Percentiles rank a stretch among this genome's conserved stretches.
These are phyloP conservation scores for Fusarium sacchari DNA, from an alignment of 2,329 filamentous ascomycete species.

Conservation along the genomic window DNA sequence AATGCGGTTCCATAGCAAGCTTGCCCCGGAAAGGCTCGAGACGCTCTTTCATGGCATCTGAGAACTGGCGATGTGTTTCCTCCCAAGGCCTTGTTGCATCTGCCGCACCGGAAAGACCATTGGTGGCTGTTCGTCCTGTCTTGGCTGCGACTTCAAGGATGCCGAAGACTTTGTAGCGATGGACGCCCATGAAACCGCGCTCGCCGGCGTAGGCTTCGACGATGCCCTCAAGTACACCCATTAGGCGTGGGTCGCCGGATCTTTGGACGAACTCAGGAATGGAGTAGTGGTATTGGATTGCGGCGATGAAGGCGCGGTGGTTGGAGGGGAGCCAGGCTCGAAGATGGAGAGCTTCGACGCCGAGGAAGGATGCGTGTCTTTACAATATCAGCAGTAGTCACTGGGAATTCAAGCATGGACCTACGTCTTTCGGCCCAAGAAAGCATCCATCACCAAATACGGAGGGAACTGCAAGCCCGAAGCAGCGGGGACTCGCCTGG, in stretches of 20 bases:
- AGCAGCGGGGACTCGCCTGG: conserved; percentile 60
- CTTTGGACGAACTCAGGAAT: conserved; percentile 63
- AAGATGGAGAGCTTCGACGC: conserved; percentile 62
- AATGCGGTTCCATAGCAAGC: conserved; percentile 59
- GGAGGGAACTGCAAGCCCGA: conserved; percentile 63
- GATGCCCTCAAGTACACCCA: conserved; percentile 64
- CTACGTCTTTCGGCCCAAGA: conserved; percentile 58
- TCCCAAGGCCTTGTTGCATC: conserved; percentile 45
- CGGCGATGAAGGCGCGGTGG: conserved; percentile 63
- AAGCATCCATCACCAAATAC: conserved; percentile 65
- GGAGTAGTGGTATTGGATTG: conserved; percentile 64
- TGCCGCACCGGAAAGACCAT: conserved; percentile 59
- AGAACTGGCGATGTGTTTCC: conserved; percentile 35
- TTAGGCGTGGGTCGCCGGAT: conserved; percentile 60
- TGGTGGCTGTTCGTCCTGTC: conserved; percentile 62
- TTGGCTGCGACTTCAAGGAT: conserved; percentile 65
- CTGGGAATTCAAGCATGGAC: accelerated
- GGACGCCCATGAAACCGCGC: conserved; percentile 65
- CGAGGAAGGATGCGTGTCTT: conserved; percentile 56
- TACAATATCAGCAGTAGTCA: conserved; percentile 46
- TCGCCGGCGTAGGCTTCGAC: conserved; percentile 66
- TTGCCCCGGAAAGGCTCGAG: conserved; percentile 53
- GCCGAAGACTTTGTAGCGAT: conserved; percentile 67
- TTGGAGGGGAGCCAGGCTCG: conserved; percentile 65
- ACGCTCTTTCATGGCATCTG: conserved; percentile 35